phyloP scores from a whole-genome alignment of 345 rosid species.

The Psidium guajava region DNA sequence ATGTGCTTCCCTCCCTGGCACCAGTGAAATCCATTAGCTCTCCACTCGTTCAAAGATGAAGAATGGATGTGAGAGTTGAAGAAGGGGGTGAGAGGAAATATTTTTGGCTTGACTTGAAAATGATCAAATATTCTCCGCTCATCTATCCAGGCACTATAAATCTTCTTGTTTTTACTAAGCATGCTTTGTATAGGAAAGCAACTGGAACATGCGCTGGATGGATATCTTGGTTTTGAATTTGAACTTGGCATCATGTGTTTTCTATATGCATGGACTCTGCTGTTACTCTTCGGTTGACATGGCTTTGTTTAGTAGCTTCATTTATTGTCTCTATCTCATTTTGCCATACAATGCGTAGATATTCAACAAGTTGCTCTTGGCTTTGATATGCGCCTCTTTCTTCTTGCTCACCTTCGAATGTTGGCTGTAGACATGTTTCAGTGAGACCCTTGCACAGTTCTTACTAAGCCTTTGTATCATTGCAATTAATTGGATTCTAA shows the following conservation, averaged over 20 bases:
- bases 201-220: neutral
- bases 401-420: neutral
- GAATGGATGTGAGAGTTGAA: no score
- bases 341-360: neutral
- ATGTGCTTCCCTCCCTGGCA: neutral
- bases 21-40: neutral
- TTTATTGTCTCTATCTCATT: neutral
- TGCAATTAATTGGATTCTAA: no score
- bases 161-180: no score
- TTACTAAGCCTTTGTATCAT: neutral
- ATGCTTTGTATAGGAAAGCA: neutral
- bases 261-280: fast-evolving
- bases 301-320: neutral
- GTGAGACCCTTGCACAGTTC: neutral
- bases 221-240: neutral
- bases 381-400: neutral
- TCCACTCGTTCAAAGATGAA: neutral
- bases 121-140: no score
- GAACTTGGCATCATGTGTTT: neutral
- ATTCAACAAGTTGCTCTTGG: neutral
- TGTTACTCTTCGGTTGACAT: neutral
- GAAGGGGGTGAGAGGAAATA: no score
- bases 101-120: no score
- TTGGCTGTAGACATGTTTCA: neutral
- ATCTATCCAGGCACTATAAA: no score